phyloP scores from a whole-genome alignment of 208 protist genomes.

The Leishmania turanica region DNA sequence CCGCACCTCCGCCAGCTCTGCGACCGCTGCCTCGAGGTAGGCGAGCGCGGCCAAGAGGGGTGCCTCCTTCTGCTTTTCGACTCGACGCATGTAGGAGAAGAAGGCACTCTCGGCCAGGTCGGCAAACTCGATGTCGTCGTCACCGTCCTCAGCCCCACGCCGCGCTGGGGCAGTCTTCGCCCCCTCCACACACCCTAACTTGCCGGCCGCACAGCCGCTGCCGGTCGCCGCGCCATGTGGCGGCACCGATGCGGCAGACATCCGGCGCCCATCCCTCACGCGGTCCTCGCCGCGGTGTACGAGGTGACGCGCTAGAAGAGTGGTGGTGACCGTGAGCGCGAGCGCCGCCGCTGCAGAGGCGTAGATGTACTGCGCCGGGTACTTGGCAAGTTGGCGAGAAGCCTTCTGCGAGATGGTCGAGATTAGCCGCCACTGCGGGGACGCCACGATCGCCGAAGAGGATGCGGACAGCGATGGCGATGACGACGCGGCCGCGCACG shows the following conservation, averaged over 20 bases:
- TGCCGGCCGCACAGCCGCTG: neutral
- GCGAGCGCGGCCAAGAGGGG: constrained; percentile 38
- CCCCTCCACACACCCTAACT: neutral
- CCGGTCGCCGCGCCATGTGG: neutral
- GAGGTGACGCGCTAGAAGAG: neutral
- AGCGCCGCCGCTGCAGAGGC: neutral
- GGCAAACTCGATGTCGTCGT: constrained; percentile 51
- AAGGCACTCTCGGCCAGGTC: constrained; percentile 57
- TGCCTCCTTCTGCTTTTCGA: constrained; percentile 40
- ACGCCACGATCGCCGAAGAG: neutral
- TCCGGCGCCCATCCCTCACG: neutral
- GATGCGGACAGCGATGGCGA: constrained; percentile 2
- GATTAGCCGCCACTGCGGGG: constrained; percentile 18
- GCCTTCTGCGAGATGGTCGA: constrained; percentile 2
- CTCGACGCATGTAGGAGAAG: constrained; percentile 33
- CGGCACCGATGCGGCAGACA: neutral
- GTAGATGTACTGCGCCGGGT: constrained; percentile 1
- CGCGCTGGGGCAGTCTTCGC: neutral
- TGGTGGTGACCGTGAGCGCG: neutral
- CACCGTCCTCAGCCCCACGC: constrained; percentile 3
- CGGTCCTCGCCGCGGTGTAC: neutral
- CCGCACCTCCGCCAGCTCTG: neutral
- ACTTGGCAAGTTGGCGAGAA: neutral
- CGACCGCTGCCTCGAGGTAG: constrained; percentile 36
- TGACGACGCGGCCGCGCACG: neutral